A percentile compares a stretch with the other conserved stretches of the same genome.
These are phyloP conservation scores for Euphorbia pulcherrima DNA, from an alignment of 345 rosid genomes.

Conservation along the genomic window DNA sequence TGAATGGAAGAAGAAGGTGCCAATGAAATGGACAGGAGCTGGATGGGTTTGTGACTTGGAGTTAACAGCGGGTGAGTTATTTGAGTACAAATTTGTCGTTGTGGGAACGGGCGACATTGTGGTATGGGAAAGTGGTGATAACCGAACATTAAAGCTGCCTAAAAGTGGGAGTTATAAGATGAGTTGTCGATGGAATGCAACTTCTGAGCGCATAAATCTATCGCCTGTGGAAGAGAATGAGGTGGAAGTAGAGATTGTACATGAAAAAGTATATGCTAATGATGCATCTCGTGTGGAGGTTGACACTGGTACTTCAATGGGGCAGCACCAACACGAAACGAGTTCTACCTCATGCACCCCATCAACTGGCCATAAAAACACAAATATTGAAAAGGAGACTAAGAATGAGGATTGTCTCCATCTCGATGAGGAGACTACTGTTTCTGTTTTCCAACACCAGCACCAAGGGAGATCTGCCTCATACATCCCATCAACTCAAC, in stretches of 20 bases:
- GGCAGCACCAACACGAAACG: too few species aligned
- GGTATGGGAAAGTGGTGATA: conserved; percentile 75
- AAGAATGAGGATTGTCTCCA: too few species aligned
- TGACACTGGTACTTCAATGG: conserved; percentile 60
- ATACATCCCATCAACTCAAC: too few species aligned
- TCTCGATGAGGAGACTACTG: too few species aligned
- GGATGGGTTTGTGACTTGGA: conserved; percentile 82
- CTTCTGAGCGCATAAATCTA: conserved; percentile 48
- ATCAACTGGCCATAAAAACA: too few species aligned
- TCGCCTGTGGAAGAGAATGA: conserved; percentile 40
- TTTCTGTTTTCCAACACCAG: too few species aligned
- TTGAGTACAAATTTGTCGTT: conserved; percentile 69
- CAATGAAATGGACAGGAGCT: conserved; percentile 66
- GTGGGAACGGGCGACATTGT: conserved; percentile 45
- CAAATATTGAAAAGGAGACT: too few species aligned
- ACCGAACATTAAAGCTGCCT: conserved; percentile 61
- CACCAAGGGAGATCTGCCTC: too few species aligned
- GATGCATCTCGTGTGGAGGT: conserved; percentile 35
- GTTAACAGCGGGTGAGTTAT: conserved; percentile 45
- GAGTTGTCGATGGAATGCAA: conserved; percentile 69
- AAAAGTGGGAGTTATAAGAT: conserved; percentile 55
- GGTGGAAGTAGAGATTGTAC: conserved; percentile 22
- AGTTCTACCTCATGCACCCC: too few species aligned
- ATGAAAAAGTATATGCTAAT: conserved; percentile 34
- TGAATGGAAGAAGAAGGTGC: conserved; percentile 76